Evolutionary conservation across 257 asterid genomes (phyloP), one percentile per base, ranked within the genome.

Genomic region (Thymus quinquecostatus): DNA sequence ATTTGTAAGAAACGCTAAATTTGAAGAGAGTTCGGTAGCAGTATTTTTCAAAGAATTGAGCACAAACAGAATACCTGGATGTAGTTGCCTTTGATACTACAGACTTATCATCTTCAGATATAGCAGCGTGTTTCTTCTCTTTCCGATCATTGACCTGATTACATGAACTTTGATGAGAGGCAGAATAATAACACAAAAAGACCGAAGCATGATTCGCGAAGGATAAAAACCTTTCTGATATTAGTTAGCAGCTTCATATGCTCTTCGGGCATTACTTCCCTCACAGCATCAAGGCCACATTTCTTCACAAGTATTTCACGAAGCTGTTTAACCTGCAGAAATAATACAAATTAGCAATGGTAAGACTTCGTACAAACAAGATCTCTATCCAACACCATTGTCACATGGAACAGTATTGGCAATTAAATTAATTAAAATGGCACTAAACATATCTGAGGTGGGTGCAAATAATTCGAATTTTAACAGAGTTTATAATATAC

Each of bases 231-330:
- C 97, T 94, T 94, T 85, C 97, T 86, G 72, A 91, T 94, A 75
- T 94, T 94, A 49, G 92, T 91, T 33, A 94, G 95, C 51, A 94
- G 96, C 80, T 89, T 94, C 90, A 87, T 83, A 82, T 94, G 99
- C 79, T 88, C 96, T 82, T 86, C 92, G 51, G 99, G 99, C 96
- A 89, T 91, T 68, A 91, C 99, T 74, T 77, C 77, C 85, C 84
- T 89, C 43, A 94, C 97, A 70, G 97, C 96, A 82, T 86, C 95
- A 72, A 94, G 27, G 41, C 99, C 99, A 72, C 97, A 94, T 85
- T 89, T 94, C 85, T 84, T 94, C 80, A 94, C 88, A 32, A 94
- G 97, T 96, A 94, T 94, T 78, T 91, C 99, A 77, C 91, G 82
- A 30, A 94, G 96, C 78, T 83, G 78, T 80, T 94, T 94, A 63